Evolutionary conservation across 2,329 filamentous ascomycete species (phyloP).

Genomic region (Lachnellula arida): DNA sequence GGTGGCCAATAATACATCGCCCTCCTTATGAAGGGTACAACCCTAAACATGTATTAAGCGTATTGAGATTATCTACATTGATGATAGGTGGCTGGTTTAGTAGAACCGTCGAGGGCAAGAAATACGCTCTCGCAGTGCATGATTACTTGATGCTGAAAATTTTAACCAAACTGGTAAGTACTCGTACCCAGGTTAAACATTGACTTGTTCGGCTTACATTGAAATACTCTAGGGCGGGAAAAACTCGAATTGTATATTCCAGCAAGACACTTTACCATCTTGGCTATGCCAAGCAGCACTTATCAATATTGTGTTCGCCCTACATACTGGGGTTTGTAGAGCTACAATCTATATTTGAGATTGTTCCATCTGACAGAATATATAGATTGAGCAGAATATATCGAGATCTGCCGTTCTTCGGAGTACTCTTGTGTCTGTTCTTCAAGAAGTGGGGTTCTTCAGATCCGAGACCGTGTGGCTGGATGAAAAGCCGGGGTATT

Average conservation of each 20-base stretch:
- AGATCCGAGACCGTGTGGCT: slow-evolving; percentile 31
- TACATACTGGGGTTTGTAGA: slow-evolving; percentile 25
- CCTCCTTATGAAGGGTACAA: slow-evolving; percentile 33
- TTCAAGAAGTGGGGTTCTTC: slow-evolving; percentile 37
- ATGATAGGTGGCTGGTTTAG: slow-evolving; percentile 40
- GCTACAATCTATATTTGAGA: neutral
- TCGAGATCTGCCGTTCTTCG: slow-evolving; percentile 33
- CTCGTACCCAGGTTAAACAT: neutral
- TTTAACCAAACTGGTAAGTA: slow-evolving; percentile 21
- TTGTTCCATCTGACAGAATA: neutral
- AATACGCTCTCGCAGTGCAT: slow-evolving; percentile 32
- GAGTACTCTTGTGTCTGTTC: slow-evolving; percentile 32
- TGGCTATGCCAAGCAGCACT: slow-evolving; percentile 33
- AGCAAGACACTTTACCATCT: slow-evolving; percentile 13
- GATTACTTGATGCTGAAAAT: slow-evolving; percentile 29
- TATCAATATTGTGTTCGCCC: slow-evolving; percentile 38
- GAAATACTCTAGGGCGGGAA: slow-evolving; percentile 16
- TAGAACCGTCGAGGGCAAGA: slow-evolving; percentile 25
- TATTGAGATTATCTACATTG: slow-evolving; percentile 30
- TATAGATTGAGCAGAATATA: slow-evolving; percentile 32
- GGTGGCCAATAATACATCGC: slow-evolving; percentile 39
- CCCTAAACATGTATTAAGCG: slow-evolving; percentile 25
- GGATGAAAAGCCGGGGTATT: slow-evolving; percentile 37
- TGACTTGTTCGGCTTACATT: neutral
- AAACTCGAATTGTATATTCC: slow-evolving; percentile 29